These are phyloP conservation scores for Debaryomycetaceae sp. DNA, from an alignment of 1,139 yeast genomes.

Conservation along the genomic window DNA sequence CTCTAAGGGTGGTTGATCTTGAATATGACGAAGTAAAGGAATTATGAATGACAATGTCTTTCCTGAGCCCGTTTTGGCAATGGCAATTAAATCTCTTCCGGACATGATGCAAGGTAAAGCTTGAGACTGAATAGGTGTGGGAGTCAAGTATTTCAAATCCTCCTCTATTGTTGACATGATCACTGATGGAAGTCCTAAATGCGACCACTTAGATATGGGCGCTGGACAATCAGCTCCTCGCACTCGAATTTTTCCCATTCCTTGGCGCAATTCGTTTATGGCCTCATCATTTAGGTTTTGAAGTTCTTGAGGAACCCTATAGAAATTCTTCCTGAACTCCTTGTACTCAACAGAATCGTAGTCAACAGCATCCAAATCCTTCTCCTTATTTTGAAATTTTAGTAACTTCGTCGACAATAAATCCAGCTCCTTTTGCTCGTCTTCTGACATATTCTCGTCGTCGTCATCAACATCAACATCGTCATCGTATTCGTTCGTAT, in stretches of 20 bases:
- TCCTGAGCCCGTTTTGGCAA: conserved; percentile 97
- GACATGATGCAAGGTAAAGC: conserved; percentile 88
- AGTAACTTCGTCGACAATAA: conserved; percentile 23
- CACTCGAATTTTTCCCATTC: conserved; percentile 61
- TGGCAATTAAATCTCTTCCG: conserved; percentile 88
- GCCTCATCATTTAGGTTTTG: conserved; percentile 46
- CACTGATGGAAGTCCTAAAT: conserved; percentile 68
- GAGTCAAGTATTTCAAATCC: conserved; percentile 51
- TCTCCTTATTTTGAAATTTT: conserved; percentile 34
- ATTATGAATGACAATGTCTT: conserved; percentile 85
- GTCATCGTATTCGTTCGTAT: conserved; percentile 1
- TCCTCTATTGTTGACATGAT: conserved; percentile 51
- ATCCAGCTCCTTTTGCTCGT: conserved; percentile 21
- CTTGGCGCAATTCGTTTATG: conserved; percentile 49
- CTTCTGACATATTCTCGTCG: conserved; percentile 15
- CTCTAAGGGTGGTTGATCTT: conserved; percentile 59
- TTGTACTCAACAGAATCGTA: conserved; percentile 46
- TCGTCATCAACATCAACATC: conserved; percentile 15
- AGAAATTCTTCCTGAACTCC: conserved; percentile 62
- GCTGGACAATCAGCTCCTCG: conserved; percentile 57
- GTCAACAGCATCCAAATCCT: conserved; percentile 34
- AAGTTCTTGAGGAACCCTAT: conserved; percentile 60
- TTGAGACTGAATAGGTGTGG: conserved; percentile 89
- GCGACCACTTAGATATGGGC: conserved; percentile 78
- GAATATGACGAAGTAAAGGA: conserved; percentile 80